A percentile compares a stretch with the other conserved stretches of the same genome.
phyloP scores from a whole-genome alignment of 805 yeast genomes.

The Candida silvicultrix region DNA sequence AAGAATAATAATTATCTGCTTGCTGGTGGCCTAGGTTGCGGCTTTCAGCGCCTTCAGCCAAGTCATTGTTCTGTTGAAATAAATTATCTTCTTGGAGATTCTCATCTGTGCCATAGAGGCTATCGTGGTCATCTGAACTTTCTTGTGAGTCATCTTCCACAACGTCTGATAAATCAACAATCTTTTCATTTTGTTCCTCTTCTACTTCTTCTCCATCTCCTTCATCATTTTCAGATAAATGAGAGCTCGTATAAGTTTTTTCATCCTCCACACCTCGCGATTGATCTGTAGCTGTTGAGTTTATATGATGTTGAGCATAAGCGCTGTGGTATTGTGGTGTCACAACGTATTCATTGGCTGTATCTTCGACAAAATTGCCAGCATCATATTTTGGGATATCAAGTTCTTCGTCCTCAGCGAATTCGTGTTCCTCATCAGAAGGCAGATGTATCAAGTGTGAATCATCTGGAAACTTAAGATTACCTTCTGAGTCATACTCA shows the following conservation, averaged over 20 bases:
- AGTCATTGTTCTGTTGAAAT: no score
- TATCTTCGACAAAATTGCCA: slow-evolving; percentile 5
- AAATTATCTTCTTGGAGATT: no score
- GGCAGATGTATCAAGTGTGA: slow-evolving; percentile 5
- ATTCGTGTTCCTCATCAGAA: slow-evolving; percentile 1
- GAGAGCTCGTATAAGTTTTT: no score
- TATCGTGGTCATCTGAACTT: no score
- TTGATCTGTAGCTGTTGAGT: background rate
- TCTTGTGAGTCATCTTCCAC: background rate
- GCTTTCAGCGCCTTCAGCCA: background rate
- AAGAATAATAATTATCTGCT: background rate
- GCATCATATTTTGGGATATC: slow-evolving; percentile 9
- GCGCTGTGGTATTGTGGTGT: slow-evolving; percentile 9
- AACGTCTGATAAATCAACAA: background rate
- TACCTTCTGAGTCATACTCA: slow-evolving; percentile 8
- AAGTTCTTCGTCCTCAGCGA: slow-evolving; percentile 2
- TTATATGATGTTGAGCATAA: slow-evolving; percentile 4
- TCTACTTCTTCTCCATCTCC: slow-evolving; percentile 2
- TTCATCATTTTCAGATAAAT: background rate
- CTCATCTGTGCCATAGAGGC: no score
- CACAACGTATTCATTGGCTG: slow-evolving; percentile 2
- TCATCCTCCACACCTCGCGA: no score
- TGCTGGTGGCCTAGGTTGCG: no score
- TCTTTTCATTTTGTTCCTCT: no score
- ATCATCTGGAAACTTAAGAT: slow-evolving; percentile 3